Evolutionary conservation across 306 rosid genomes (phyloP), one percentile per base, ranked within the genome.

Genomic region (Canavalia ensiformis): DNA sequence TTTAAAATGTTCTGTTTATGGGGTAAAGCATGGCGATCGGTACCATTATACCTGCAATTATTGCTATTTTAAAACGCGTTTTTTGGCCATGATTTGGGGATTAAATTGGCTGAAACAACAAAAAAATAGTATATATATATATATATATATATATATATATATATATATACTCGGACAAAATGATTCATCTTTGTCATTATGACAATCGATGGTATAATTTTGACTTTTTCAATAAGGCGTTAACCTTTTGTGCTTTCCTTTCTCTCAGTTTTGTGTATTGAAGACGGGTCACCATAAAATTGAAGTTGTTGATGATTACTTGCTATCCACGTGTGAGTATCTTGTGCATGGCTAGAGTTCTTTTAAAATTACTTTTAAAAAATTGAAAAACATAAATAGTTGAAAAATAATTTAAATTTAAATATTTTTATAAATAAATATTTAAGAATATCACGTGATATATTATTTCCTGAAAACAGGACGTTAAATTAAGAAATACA

Each of bases 111-210:
- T 25, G 3, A 18, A 11, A 11, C 31, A 60, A 30, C 18, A 8
- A 8, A 57, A 57, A 18, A 18, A 18, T 18, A 18, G 25, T 25
- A 60, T 18, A 72, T 46, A 80, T 79, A 50, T 74, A 66, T 56
- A 76, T 44, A 8, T 50, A 41, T 30, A 31, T n/a, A n/a, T n/a
- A 57, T 25, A 60, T 18, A 72, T 46, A 80, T 79, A 50, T 74
- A 66, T 56, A 76, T 44, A 8, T 50, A 41, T 30, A 31, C 10
- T 25, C n/a, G 1, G 79, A 75, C 83, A 85, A 12, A 85, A 83
- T 88, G 74, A 85, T 85, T 68, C 25, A 54, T 72, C 49, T 76
- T 71, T 44, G 60, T 51, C 84, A 80, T 85, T 11, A 88, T 83
- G 56, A 31, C 76, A 74, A 83, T 77, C 46, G 74, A 88, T 80